Evolutionary conservation across 1,284 basidiomycete species (phyloP).

Genomic region (Wallemia hederae): DNA sequence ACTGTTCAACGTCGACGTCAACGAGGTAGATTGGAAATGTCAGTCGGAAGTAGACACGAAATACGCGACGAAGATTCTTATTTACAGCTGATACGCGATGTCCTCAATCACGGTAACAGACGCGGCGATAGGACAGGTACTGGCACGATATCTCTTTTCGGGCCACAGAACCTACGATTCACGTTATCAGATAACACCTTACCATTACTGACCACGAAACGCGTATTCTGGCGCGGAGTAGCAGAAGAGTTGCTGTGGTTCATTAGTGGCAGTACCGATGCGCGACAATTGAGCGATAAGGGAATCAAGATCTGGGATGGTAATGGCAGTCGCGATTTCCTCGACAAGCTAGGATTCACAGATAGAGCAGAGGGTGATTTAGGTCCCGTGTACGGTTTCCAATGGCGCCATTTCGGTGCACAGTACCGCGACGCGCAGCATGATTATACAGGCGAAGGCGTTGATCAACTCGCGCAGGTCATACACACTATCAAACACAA

Average conservation of each 20-base stretch:
- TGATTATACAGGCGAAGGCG: conserved; percentile 61
- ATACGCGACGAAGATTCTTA: conserved; percentile 51
- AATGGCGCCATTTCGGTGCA: conserved; percentile 95
- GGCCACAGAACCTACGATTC: conserved; percentile 62
- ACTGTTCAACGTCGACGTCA: no score
- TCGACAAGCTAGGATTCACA: conserved; percentile 51
- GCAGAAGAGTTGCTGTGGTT: conserved; percentile 93
- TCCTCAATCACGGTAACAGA: conserved; percentile 39
- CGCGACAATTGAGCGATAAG: conserved; percentile 41
- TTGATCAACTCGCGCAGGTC: conserved; percentile 71
- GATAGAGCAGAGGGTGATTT: conserved; percentile 74
- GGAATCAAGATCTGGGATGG: conserved; percentile 95
- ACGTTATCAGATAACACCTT: conserved; percentile 40
- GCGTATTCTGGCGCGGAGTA: conserved; percentile 72
- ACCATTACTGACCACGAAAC: conserved; percentile 80
- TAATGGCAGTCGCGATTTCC: conserved; percentile 63
- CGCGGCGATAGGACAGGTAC: conserved; percentile 76
- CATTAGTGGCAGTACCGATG: conserved; percentile 56
- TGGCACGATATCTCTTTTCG: conserved; percentile 66
- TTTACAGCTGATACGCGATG: conserved; percentile 41
- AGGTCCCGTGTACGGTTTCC: conserved; percentile 92
- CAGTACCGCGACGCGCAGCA: conserved; percentile 50
- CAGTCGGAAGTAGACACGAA: background rate
- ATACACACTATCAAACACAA: conserved; percentile 74
- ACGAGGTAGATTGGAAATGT: no score